phyloP scores from a whole-genome alignment of 805 yeast genomes.

The Teunomyces kruisii region DNA sequence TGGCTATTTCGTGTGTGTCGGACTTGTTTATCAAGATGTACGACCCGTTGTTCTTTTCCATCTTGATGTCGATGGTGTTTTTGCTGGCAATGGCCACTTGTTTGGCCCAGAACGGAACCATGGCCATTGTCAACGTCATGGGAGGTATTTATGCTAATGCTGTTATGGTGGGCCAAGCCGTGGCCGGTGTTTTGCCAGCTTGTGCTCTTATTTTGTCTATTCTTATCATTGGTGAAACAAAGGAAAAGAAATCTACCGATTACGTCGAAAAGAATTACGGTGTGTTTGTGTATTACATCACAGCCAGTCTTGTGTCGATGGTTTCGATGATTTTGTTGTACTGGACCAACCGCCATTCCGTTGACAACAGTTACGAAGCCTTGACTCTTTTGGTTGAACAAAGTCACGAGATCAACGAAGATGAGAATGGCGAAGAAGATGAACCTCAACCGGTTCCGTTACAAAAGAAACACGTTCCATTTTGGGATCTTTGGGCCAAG shows the following conservation, averaged over 20 bases:
- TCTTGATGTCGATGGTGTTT: conserved; percentile 63
- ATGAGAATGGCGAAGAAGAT: neutral
- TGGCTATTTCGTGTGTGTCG: conserved; percentile 53
- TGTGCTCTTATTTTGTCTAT: conserved; percentile 61
- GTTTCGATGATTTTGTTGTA: conserved; percentile 41
- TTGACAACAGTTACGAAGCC: neutral
- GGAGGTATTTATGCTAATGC: conserved; percentile 83
- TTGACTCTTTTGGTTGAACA: neutral
- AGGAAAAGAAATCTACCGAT: conserved; percentile 12
- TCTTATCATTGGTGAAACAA: conserved; percentile 35
- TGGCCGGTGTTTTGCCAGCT: conserved; percentile 92
- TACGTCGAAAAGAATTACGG: conserved; percentile 40
- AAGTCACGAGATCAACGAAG: neutral
- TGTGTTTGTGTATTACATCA: conserved; percentile 46
- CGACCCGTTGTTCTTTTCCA: conserved; percentile 45
- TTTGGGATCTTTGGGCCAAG: conserved; percentile 58
- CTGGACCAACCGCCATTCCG: conserved; percentile 22
- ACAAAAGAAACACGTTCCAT: conserved; percentile 51
- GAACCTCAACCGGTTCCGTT: conserved; percentile 5
- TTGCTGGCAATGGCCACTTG: conserved; percentile 75
- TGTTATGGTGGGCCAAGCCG: conserved; percentile 91
- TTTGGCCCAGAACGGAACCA: conserved; percentile 82
- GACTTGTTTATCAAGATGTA: conserved; percentile 33
- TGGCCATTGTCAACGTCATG: conserved; percentile 79
- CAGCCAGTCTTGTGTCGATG: conserved; percentile 49